These are phyloP conservation scores for Thamnidium elegans DNA, from an alignment of 192 early-diverging fungal genomes.

Conservation along the genomic window DNA sequence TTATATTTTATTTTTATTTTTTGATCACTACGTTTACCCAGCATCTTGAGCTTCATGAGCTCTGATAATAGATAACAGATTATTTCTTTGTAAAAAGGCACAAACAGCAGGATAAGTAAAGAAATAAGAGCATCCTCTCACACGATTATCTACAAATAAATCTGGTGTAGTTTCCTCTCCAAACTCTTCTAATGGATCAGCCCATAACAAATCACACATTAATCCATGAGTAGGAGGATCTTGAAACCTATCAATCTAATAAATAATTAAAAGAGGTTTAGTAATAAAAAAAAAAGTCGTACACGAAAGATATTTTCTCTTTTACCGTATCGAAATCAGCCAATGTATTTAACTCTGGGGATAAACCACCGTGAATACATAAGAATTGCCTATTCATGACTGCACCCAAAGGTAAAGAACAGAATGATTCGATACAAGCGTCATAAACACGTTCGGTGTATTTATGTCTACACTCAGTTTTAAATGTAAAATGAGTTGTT, in stretches of 20 bases:
- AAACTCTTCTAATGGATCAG: constrained; percentile 93
- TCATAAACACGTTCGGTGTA: constrained; percentile 91
- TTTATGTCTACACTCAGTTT: constrained; percentile 97
- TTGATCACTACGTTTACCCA: constrained; percentile 44
- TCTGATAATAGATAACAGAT: constrained; percentile 90
- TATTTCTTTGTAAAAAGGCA: constrained; percentile 91
- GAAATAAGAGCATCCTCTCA: constrained; percentile 91
- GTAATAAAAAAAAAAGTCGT: neutral
- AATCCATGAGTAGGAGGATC: constrained; percentile 92
- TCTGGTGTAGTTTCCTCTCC: constrained; percentile 83
- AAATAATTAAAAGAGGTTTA: neutral
- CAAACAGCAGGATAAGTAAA: constrained; percentile 89
- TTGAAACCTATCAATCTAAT: constrained; percentile 78
- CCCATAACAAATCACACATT: constrained; percentile 95
- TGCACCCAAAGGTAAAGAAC: constrained; percentile 85
- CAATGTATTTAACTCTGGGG: constrained; percentile 88
- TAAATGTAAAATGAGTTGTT: constrained; percentile 97
- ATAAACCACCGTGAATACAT: constrained; percentile 95
- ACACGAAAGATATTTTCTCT: neutral
- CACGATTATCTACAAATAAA: constrained; percentile 84
- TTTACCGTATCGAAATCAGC: constrained; percentile 75
- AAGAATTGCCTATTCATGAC: constrained; percentile 96
- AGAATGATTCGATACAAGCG: constrained; percentile 88
- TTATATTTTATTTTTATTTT: too few species aligned
- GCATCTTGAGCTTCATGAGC: constrained; percentile 98